Base-by-base conservation (phyloP, 139 green algal species). In the Chlorella ohadii region DNA sequence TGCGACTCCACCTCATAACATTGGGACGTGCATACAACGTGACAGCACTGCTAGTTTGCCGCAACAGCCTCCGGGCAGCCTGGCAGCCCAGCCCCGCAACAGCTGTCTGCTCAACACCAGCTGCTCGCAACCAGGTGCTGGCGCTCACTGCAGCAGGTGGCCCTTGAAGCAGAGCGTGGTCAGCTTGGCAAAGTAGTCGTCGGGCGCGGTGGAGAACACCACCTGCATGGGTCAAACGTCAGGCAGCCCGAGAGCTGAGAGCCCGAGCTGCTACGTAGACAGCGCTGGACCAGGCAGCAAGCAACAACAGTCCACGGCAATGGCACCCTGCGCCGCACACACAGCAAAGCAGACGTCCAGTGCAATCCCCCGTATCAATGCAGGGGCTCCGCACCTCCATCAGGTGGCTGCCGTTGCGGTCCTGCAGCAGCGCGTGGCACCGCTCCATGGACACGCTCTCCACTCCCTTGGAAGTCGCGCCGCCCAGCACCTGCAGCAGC, bases 351-450 rank as follows among this genome's bases (percentile, higher is more conserved):
- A n/a, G n/a, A n/a, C n/a, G n/a, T n/a, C n/a, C n/a, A n/a, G n/a
- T n/a, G n/a, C n/a, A n/a, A n/a, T n/a, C n/a, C n/a, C n/a, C n/a
- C n/a, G n/a, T n/a, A n/a, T n/a, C n/a, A n/a, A n/a, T n/a, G n/a
- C n/a, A n/a, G n/a, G n/a, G n/a, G 44, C 44, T 16, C 78, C 64
- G n/a, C 47, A 84, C 91, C 85, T 95, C 93, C 88, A 94, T 73
- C 38, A 95, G 70, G 72, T 93, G 91, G 85, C 86, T 92, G 56
- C 86, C 89, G 65, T 77, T 88, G 38, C 87, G 77, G 84, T 95
- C 93, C 61, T 78, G 72, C 65, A 92, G 64, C 63, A 94, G 83
- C 28, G 64, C 79, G 57, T 79, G 67, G 75, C 75, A 81, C 23
- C 75, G 75, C 75, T 81, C 75, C 25, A 93, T 51, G 27, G 38